Conservation (phyloP, 371 early-diverging fungal species). For the Mucor ambiguus region DNA sequence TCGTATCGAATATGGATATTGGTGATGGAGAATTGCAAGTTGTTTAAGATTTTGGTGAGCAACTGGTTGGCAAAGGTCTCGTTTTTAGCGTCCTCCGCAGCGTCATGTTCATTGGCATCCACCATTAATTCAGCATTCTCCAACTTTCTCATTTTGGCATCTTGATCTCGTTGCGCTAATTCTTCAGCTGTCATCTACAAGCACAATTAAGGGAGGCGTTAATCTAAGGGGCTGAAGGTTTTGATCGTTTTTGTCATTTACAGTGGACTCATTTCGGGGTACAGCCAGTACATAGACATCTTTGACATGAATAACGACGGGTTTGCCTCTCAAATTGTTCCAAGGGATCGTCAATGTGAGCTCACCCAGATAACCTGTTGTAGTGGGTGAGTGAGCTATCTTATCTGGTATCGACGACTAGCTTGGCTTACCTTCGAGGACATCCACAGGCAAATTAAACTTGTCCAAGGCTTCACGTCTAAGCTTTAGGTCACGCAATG, state of each 20-base stretch:
- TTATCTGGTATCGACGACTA: not conserved
- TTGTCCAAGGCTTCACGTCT: slow-evolving; percentile 92
- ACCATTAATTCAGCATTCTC: slow-evolving; percentile 76
- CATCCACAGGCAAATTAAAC: slow-evolving; percentile 92
- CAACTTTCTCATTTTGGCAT: slow-evolving; percentile 82
- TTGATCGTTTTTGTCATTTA: slow-evolving; percentile 23
- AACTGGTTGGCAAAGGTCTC: slow-evolving; percentile 84
- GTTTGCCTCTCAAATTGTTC: slow-evolving; percentile 93
- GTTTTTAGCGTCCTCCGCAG: slow-evolving; percentile 67
- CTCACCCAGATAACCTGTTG: slow-evolving; percentile 87
- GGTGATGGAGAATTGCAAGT: slow-evolving; percentile 92
- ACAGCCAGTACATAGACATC: slow-evolving; percentile 88
- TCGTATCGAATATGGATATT: slow-evolving; percentile 97
- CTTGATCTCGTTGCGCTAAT: slow-evolving; percentile 78
- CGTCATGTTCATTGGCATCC: slow-evolving; percentile 23
- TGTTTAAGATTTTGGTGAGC: slow-evolving; percentile 92
- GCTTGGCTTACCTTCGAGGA: slow-evolving; percentile 76
- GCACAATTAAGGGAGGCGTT: not conserved
- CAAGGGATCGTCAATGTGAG: slow-evolving; percentile 94
- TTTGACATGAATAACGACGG: slow-evolving; percentile 86
- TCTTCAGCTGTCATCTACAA: slow-evolving; percentile 76
- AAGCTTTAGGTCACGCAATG: slow-evolving; percentile 86
- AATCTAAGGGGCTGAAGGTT: not conserved
- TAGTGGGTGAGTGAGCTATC: not conserved
- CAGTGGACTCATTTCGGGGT: slow-evolving; percentile 78